phyloP scores from a whole-genome alignment of 2,329 filamentous ascomycete genomes.

The Alternaria viburni region DNA sequence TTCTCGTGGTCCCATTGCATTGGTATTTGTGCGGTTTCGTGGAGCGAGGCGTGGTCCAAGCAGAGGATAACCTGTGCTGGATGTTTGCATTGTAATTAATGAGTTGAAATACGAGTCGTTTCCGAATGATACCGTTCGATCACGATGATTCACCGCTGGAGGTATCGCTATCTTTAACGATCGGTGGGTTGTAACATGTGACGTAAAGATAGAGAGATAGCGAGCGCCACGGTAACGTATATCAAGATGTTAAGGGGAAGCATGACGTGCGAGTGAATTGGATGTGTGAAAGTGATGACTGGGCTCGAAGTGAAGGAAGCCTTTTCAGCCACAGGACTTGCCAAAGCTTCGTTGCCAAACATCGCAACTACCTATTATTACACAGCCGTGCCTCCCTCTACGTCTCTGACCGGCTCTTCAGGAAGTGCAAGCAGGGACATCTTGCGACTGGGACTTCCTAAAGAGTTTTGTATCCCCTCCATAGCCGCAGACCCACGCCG shows the following conservation, averaged over 20 bases:
- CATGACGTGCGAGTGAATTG: neutral
- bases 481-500: neutral
- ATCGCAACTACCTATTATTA: constrained; percentile 15
- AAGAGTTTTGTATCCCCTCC: constrained; percentile 28
- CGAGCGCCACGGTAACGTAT: neutral
- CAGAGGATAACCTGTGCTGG: neutral
- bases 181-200: neutral
- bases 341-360: constrained; percentile 2
- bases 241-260: neutral
- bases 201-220: neutral
- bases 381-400: constrained; percentile 38
- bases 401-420: constrained; percentile 50
- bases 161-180: neutral
- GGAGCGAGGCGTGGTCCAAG: neutral
- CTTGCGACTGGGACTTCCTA: constrained; percentile 38
- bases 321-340: neutral
- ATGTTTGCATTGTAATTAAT: neutral
- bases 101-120: neutral
- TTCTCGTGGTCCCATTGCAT: neutral
- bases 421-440: constrained; percentile 54
- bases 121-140: neutral
- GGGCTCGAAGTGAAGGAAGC: neutral
- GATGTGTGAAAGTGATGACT: neutral
- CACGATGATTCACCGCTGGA: neutral
- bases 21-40: neutral